phyloP scores from a whole-genome alignment of 2,329 filamentous ascomycete genomes.

The Penicillium sp. region DNA sequence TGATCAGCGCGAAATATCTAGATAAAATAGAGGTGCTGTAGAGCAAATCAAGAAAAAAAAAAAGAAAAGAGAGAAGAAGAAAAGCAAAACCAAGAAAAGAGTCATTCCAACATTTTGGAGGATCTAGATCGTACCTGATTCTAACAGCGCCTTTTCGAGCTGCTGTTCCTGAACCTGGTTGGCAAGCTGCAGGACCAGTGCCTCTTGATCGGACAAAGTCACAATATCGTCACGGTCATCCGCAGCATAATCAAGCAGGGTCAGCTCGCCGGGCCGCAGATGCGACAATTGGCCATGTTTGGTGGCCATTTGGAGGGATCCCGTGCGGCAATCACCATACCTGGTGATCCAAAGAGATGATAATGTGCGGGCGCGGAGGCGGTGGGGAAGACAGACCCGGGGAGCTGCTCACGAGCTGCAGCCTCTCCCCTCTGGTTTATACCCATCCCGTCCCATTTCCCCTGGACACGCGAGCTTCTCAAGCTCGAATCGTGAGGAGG shows the following conservation, averaged over 20 bases:
- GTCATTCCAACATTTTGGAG: no score
- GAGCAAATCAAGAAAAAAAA: background rate
- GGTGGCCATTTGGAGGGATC: constrained; percentile 41
- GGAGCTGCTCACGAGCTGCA: constrained; percentile 21
- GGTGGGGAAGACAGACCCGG: constrained; percentile 25
- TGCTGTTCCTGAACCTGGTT: constrained; percentile 72
- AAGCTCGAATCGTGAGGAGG: constrained; percentile 36
- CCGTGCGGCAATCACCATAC: constrained; percentile 4
- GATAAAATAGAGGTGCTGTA: constrained; percentile 2
- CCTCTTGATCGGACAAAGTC: constrained; percentile 68
- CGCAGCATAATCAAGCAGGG: constrained; percentile 47
- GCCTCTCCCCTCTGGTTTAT: constrained; percentile 22
- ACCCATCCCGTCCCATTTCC: constrained; percentile 22
- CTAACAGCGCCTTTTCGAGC: constrained; percentile 71
- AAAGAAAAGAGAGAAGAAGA: background rate
- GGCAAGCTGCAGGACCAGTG: constrained; percentile 69
- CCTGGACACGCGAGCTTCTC: constrained; percentile 28
- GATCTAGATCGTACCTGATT: constrained; percentile 41
- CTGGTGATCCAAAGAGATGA: constrained; percentile 31
- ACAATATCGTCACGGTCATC: constrained; percentile 53
- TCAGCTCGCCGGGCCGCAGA: constrained; percentile 38
- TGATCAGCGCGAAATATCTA: constrained; percentile 6
- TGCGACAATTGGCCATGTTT: constrained; percentile 35
- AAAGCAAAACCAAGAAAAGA: constrained; percentile 9
- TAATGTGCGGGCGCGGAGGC: constrained; percentile 19